These are phyloP conservation scores for Knufia fluminis DNA, from an alignment of 2,329 filamentous ascomycete genomes.

Conservation along the genomic window DNA sequence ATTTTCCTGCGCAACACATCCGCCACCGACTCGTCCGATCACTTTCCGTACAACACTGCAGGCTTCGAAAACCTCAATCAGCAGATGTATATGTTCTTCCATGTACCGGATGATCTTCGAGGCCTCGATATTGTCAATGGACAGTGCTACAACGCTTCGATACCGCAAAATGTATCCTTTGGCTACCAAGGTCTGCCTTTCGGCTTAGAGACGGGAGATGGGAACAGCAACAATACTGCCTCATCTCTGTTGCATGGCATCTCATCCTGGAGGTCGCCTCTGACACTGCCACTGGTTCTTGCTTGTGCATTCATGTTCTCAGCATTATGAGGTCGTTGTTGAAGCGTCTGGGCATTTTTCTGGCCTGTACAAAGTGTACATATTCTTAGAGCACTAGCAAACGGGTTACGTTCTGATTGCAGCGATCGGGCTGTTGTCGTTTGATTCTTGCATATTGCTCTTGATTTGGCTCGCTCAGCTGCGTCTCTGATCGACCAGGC, in stretches of 20 bases:
- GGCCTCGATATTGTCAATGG: conserved; percentile 59
- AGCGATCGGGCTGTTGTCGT: too few relatives aligned
- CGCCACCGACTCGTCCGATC: conserved; percentile 56
- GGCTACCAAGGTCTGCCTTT: conserved; percentile 52
- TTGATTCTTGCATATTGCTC: too few relatives aligned
- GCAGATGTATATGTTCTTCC: conserved; percentile 70
- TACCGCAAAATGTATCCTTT: conserved; percentile 65
- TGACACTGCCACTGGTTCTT: neutral
- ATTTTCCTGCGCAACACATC: conserved; percentile 69
- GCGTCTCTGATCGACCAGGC: too few relatives aligned
- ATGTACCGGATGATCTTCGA: conserved; percentile 57
- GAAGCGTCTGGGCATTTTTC: neutral
- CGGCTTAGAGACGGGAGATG: conserved; percentile 12
- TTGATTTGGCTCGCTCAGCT: too few relatives aligned
- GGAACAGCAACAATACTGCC: conserved; percentile 3
- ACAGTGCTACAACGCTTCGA: conserved; percentile 55
- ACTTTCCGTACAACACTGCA: conserved; percentile 66
- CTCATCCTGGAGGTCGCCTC: neutral
- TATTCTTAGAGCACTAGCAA: neutral
- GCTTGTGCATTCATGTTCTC: neutral
- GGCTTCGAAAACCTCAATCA: conserved; percentile 61
- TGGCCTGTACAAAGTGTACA: neutral
- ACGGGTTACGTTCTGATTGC: neutral
- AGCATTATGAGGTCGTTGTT: neutral
- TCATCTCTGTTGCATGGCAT: neutral